Conservation (phyloP, 2,329 filamentous ascomycete species). For the Clonostachys byssicola region DNA sequence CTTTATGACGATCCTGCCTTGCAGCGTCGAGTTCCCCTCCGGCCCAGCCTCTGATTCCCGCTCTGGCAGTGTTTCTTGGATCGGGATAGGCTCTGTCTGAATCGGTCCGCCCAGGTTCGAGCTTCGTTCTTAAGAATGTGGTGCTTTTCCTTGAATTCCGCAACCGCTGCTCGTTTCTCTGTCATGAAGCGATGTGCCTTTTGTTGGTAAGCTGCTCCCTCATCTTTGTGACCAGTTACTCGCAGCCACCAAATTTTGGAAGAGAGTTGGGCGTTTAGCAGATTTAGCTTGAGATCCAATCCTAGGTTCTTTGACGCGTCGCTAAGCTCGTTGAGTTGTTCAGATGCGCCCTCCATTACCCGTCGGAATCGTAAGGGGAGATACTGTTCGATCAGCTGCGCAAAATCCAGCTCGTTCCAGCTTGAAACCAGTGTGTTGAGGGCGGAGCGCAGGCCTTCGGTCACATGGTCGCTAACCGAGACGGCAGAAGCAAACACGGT, state of each 20-base stretch:
- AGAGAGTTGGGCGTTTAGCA: slow-evolving; percentile 49
- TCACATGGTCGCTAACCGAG: slow-evolving; percentile 17
- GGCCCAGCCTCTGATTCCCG: too few relatives aligned
- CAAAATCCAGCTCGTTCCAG: too few relatives aligned
- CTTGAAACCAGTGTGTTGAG: too few relatives aligned
- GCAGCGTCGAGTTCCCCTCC: too few relatives aligned
- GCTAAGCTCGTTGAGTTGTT: too few relatives aligned
- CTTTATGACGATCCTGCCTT: too few relatives aligned
- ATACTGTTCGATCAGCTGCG: too few relatives aligned
- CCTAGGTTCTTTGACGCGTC: background rate
- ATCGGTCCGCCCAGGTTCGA: too few relatives aligned
- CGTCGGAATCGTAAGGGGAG: background rate
- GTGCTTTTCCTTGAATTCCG: background rate
- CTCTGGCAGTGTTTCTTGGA: too few relatives aligned
- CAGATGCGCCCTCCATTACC: too few relatives aligned
- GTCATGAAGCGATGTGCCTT: slow-evolving; percentile 40
- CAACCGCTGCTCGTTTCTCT: slow-evolving; percentile 18
- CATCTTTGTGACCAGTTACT: slow-evolving; percentile 41
- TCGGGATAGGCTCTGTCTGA: too few relatives aligned
- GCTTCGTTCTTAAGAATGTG: too few relatives aligned
- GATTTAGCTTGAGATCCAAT: slow-evolving; percentile 29
- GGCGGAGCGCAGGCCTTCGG: slow-evolving; percentile 10
- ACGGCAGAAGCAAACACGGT: slow-evolving; percentile 13
- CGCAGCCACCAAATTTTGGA: slow-evolving; percentile 56
- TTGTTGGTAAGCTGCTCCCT: slow-evolving; percentile 37